These are phyloP conservation scores for Paramecium sonneborni DNA, from an alignment of 73 alveolate genomes.

Conservation along the genomic window DNA sequence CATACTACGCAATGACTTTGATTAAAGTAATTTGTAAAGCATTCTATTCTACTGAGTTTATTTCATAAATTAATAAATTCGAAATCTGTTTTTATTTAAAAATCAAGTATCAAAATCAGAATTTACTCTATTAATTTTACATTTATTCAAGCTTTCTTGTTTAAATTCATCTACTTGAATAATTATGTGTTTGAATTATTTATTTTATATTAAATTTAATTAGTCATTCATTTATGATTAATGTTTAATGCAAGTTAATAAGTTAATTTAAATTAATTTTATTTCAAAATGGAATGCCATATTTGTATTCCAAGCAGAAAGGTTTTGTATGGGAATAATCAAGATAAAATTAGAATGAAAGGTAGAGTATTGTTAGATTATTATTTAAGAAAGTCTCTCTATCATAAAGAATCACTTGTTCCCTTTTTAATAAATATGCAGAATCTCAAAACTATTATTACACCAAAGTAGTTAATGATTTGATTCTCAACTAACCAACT, in stretches of 20 bases:
- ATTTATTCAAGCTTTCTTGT: not conserved
- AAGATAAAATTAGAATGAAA: not conserved
- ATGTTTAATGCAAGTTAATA: not conserved
- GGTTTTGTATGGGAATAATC: not conserved
- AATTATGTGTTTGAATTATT: not conserved
- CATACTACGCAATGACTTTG: not conserved
- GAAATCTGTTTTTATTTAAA: not conserved
- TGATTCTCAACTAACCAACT: slow-evolving; percentile 6
- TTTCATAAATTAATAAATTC: too few species aligned
- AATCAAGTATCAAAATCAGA: not conserved
- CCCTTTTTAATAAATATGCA: slow-evolving; percentile 2
- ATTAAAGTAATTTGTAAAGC: not conserved
- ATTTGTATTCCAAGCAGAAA: not conserved
- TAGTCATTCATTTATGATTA: not conserved
- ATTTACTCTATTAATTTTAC: not conserved
- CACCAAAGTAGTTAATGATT: slow-evolving; percentile 13
- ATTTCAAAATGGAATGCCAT: slow-evolving; percentile 15
- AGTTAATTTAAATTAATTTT: not conserved
- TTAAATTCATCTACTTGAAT: not conserved
- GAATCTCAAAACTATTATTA: slow-evolving; percentile 26
- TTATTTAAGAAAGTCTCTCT: slow-evolving; percentile 35
- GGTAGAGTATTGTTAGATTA: slow-evolving; percentile 20
- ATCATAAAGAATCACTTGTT: slow-evolving; percentile 16
- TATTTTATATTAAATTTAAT: not conserved
- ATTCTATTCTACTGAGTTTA: too few species aligned